Conservation (phyloP, 1,284 basidiomycete genomes). For the Sanghuangporus weigelae region DNA sequence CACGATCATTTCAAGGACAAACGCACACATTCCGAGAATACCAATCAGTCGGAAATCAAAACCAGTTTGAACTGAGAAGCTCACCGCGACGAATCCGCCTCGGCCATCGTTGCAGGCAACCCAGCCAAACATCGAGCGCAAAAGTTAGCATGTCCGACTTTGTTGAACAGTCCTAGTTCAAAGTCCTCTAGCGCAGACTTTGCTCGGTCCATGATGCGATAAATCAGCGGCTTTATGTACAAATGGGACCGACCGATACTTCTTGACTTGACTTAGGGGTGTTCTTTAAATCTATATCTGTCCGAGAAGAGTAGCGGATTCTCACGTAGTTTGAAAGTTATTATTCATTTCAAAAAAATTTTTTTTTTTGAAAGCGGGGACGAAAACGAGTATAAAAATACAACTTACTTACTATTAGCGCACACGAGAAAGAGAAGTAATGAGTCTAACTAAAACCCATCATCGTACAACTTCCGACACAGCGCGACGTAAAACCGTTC, state of each 20-base stretch:
- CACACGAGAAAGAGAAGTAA: neutral
- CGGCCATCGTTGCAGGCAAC: constrained; percentile 8
- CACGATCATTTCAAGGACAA: neutral
- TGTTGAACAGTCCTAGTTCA: constrained; percentile 13
- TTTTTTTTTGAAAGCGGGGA: neutral
- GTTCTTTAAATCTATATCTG: too few species aligned
- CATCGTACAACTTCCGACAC: constrained; percentile 73
- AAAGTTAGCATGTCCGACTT: constrained; percentile 14
- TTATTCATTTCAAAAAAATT: neutral
- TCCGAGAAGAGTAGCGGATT: too few species aligned
- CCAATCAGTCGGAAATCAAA: neutral
- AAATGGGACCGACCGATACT: too few species aligned
- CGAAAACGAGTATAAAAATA: neutral
- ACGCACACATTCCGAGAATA: neutral
- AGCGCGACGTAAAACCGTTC: constrained; percentile 76
- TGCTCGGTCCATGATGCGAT: neutral
- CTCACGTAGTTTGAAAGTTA: neutral
- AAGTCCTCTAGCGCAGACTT: neutral
- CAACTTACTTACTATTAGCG: neutral
- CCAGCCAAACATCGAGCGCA: constrained; percentile 15
- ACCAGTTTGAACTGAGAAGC: neutral
- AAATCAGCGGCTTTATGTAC: neutral
- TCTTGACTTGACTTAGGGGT: too few species aligned
- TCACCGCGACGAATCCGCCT: constrained; percentile 16
- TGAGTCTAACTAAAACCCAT: constrained; percentile 50